Evolutionary conservation across 768 basidiomycete genomes (phyloP), one percentile per base, ranked within the genome.

Genomic region (Suillus sp.): DNA sequence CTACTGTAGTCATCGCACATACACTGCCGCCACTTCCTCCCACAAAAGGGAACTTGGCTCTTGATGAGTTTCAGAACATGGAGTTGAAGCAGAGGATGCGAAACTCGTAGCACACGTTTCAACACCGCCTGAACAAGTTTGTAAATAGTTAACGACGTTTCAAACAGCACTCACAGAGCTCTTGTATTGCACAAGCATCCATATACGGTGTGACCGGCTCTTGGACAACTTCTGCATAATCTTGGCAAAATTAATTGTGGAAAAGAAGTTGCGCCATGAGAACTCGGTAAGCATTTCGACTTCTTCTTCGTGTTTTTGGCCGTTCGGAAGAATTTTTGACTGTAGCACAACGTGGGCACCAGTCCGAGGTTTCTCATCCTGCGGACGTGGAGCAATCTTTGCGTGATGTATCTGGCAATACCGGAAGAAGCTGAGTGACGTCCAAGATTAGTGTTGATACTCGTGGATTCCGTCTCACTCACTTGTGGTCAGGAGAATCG

Each of bases 191-290:
- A 96, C 93, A 58, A 99, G 82, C 86, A 99, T 92, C 81, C 92
- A 90, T 63, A 99, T 97, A 27, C 97, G 84, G 75, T 98, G 95
- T 2, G 93, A 93, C 42, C 95, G 88, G 67, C 91, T 90, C 76
- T 99, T 99, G 2, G 95, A 95, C 65, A 99, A 75, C 76, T 99
- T 98, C 74, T 99, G 96, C 88, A 99, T 91, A 66, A 99, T 92
- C 75, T 95, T 96, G 10, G 96, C 91, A 73, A 98, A 97, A 74
- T 98, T 99, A 77, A 99, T 96, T 25, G 91, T 89, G 34, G 93
- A 87, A 78, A 98, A 99, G 77, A 99, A 98, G 76, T 99, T 99
- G 56, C 97, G 79, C 95, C 96, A 98, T 4, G 95, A 96, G 74
- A 92, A 99, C 40, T 98, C 95, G 14, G 90, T 91, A 56, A 99